Evolutionary conservation across 371 early-diverging fungal genomes (phyloP).

Genomic region (Choanephora cucurbitarum): DNA sequence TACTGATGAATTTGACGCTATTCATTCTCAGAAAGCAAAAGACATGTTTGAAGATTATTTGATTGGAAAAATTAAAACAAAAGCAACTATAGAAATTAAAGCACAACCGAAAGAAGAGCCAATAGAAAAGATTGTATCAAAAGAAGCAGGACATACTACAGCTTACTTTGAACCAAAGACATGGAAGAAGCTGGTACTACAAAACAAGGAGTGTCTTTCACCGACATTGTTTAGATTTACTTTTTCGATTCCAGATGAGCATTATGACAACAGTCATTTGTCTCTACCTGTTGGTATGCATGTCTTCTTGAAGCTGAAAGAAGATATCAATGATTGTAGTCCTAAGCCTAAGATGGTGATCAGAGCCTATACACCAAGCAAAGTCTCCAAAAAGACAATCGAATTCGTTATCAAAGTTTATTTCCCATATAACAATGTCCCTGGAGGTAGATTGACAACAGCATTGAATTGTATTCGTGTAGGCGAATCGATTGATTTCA

Average conservation of each 20-base stretch:
- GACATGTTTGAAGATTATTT: slow-evolving; percentile 37
- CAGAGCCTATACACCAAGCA: slow-evolving; percentile 65
- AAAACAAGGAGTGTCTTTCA: slow-evolving; percentile 36
- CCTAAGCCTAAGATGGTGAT: slow-evolving; percentile 41
- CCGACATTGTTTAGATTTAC: slow-evolving; percentile 48
- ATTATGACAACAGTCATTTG: slow-evolving; percentile 34
- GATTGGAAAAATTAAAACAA: slow-evolving; percentile 24
- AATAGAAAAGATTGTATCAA: slow-evolving; percentile 5
- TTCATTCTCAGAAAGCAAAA: slow-evolving; percentile 77
- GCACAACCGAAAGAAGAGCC: slow-evolving; percentile 23
- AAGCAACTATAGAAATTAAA: not conserved
- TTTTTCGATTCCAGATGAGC: slow-evolving; percentile 36
- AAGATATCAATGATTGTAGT: slow-evolving; percentile 18
- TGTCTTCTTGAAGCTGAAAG: slow-evolving; percentile 29
- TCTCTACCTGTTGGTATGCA: slow-evolving; percentile 51
- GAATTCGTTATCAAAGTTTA: slow-evolving; percentile 88
- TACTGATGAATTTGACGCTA: slow-evolving; percentile 85
- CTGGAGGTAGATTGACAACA: slow-evolving; percentile 60
- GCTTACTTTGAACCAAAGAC: slow-evolving; percentile 39
- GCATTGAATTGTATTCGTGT: slow-evolving; percentile 48
- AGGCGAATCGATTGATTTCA: slow-evolving; percentile 85
- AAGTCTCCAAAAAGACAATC: slow-evolving; percentile 44
- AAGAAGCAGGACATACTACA: not conserved
- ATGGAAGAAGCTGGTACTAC: slow-evolving; percentile 42
- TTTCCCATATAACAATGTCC: slow-evolving; percentile 31